Evolutionary conservation across 208 protist species (phyloP), one percentile per base, ranked within the genome.

Genomic region (Crithidia bombi): DNA sequence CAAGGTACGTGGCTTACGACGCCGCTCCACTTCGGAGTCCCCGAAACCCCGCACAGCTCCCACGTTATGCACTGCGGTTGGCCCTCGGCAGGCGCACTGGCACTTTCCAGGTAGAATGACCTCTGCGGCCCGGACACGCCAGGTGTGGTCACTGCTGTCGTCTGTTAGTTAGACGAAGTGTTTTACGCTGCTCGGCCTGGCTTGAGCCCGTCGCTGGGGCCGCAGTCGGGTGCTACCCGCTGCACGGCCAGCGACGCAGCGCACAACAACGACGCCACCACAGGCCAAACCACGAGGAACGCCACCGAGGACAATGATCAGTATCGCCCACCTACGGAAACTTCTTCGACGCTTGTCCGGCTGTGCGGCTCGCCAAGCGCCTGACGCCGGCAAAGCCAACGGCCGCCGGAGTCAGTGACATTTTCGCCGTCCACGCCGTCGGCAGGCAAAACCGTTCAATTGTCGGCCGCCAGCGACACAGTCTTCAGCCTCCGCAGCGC

Each of bases 321-420:
- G 43, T 3, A 62, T 62, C 32, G 56, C 56, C 56, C 56, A 62
- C 56, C 56, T n/a, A 62, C 38, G 56, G 56, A 38, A 62, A 62
- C 38, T 26, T 49, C 56, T 52, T 65, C 35, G 33, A 41, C 33
- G n/a, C 10, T 30, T 5, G 4, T 17, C 19, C 39, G 14, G 15
- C 25, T 30, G n/a, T 17, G 7, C 1, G 35, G 10, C 21, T 36
- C 28, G 58, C n/a, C 41, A 51, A 4, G 49, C 65, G 6, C 7
- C 14, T 5, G 12, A 28, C 15, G 5, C 41, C n/a, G 43, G 25
- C 38, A 47, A 7, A n/a, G 1, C 33, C 65, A 28, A 47, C 55
- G 38, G 1, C 55, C 28, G 23, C 28, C 3, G 36, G 28, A 5
- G 23, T 55, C 28, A 33, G 28, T 10, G 28, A 25, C 28, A 11